Percentiles rank a stretch among this genome's conserved stretches.
Conservation (phyloP, 768 basidiomycete genomes). For the Boletus sp. region DNA sequence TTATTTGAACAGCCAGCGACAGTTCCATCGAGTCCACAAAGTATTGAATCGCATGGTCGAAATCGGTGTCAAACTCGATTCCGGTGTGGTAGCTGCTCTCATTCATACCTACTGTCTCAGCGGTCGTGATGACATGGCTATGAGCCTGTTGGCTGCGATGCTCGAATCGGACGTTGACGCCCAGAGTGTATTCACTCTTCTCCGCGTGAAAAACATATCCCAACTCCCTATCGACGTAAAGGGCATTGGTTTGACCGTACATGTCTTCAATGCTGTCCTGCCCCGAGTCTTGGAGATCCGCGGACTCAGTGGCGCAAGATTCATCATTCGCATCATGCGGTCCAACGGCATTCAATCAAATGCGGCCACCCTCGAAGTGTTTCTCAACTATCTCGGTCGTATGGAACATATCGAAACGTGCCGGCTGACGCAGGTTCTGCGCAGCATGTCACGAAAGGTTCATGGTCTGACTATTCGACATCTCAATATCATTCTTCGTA, state of each 20-base stretch:
- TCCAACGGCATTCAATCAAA: slow-evolving; percentile 48
- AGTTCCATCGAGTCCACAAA: slow-evolving; percentile 43
- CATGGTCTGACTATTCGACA: slow-evolving; percentile 52
- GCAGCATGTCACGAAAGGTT: slow-evolving; percentile 39
- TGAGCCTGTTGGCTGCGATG: slow-evolving; percentile 47
- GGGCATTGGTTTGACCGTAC: slow-evolving; percentile 34
- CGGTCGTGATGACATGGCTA: slow-evolving; percentile 47
- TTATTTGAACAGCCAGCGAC: slow-evolving; percentile 42
- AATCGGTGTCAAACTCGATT: slow-evolving; percentile 43
- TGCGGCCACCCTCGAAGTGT: slow-evolving; percentile 49
- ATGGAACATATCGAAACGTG: slow-evolving; percentile 42
- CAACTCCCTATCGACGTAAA: slow-evolving; percentile 28
- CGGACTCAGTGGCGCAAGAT: slow-evolving; percentile 47
- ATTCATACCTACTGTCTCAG: slow-evolving; percentile 52
- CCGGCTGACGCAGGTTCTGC: slow-evolving; percentile 47
- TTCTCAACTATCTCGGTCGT: slow-evolving; percentile 51
- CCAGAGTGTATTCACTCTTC: slow-evolving; percentile 15
- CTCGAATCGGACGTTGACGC: slow-evolving; percentile 35
- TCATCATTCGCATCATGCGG: slow-evolving; percentile 55
- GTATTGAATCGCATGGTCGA: slow-evolving; percentile 47
- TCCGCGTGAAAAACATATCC: slow-evolving; percentile 17
- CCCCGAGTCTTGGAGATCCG: slow-evolving; percentile 44
- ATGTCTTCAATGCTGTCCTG: slow-evolving; percentile 62
- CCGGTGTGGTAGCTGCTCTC: slow-evolving; percentile 48
- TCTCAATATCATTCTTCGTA: slow-evolving; percentile 52